Base-by-base conservation (phyloP, 2,329 filamentous ascomycete genomes). In the Didymella arachidicola region DNA sequence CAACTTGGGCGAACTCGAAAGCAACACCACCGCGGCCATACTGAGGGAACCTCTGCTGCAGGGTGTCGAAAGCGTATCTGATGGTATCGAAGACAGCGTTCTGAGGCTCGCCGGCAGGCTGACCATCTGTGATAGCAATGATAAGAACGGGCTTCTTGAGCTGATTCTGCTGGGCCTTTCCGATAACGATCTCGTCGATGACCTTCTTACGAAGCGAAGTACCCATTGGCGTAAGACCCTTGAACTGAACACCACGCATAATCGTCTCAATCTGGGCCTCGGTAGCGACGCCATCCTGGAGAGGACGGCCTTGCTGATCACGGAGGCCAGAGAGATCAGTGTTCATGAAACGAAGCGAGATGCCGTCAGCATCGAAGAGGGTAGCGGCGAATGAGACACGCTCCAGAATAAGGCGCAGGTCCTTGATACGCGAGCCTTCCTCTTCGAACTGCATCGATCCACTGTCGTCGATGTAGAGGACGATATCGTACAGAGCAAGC, bases 331-430 rank as follows among this genome's bases (percentile, higher is more conserved):
- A 64, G 69, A 77, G 65, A 79, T 81, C 79, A 12, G 84, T 84
- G 78, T 90, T 90, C 87, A 90, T 89, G 80, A 89, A 90, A 44
- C 87, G 86, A 38, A 90, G 78, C 27, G 84, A 84, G 61, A 90
- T 87, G 41, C 87, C 88, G 67, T 90, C 87, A 32, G 86, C 80
- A 63, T 90, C 87, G 68, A 90, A 90, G n/a, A 89, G 82, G 2
- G 86, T 87, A 3, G 87, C 86, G 7, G 87, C 87, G 57, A 83
- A 87, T 19, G 87, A 83, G 51, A 89, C 86, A 49, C 86, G 84
- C 47, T 83, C 80, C 62, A 90, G 75, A 66, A 89, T 89, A 65
- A 89, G 80, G 70, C 84, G 83, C 64, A 90, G 78, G 65, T 90
- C 87, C 62, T 87, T 84, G 77, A 89, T 89, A 60, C 88, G 85